Base-by-base conservation (phyloP, 2,329 filamentous ascomycete species). In the Pyricularia grisea region DNA sequence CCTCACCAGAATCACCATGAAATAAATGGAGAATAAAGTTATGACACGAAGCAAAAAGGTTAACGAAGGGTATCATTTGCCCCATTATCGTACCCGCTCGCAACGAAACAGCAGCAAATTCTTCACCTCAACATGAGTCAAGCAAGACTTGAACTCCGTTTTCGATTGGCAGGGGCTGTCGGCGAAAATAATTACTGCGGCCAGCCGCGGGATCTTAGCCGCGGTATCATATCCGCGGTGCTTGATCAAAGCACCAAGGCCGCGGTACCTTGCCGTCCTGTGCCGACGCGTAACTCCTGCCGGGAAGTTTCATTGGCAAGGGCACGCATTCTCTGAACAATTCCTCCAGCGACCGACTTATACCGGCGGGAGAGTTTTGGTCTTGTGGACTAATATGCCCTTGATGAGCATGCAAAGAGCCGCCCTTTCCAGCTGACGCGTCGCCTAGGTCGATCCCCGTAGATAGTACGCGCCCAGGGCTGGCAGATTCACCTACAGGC, bases 261-360 rank as follows among this genome's bases (percentile, higher is more conserved):
- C 68, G 69, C 68, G n/a, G 25, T 33, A 30, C 25, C n/a, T 69
- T 72, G 66, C 27, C 67, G 64, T 75, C 73, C 69, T 78, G 76
- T 66, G 72, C 72, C 72, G 28, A 78, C 17, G 75, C 79, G 74
- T 88, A 88, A 68, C 73, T 74, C 68, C 81, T 78, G 20, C 84
- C 87, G 14, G 90, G 90, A 71, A 83, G 78, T 73, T 82, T 75
- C 81, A 92, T 90, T 0, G 90, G 90, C 25, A 91, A 81, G 50
- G 89, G 88, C 36, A 92, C 77, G 9, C 77, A 78, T 11, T 78
- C 81, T 33, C 81, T 75, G 75, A 92, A 92, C 12, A 84, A 79
- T 5, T 79, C 77, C 75, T 82, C 80, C 68, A 72, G n/a, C 27
- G 17, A 28, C 30, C 64, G 12, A 30, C 20, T n/a, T n/a, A 3